Conservation (phyloP, 2,329 filamentous ascomycete species). For the Diaporthe sp. region DNA sequence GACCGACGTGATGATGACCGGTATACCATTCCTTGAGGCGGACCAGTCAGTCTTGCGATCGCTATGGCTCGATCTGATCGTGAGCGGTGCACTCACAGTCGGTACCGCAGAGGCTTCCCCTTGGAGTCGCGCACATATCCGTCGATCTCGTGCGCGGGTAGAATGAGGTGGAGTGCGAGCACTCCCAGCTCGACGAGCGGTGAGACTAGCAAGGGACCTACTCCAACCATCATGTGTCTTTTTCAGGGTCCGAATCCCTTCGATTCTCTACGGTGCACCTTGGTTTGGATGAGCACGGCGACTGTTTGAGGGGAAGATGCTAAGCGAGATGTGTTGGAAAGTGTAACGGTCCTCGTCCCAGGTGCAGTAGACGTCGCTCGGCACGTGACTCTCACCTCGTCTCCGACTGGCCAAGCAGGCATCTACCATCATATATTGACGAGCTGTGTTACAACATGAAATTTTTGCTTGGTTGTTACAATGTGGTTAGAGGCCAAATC, state of each 20-base stretch:
- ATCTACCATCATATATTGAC: neutral
- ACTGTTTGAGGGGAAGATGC: neutral
- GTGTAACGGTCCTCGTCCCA: neutral
- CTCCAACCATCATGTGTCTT: constrained; percentile 1
- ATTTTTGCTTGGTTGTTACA: neutral
- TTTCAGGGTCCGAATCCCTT: neutral
- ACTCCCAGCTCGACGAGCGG: constrained; percentile 36
- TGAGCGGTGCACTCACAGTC: constrained; percentile 18
- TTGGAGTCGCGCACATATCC: constrained; percentile 38
- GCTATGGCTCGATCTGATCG: neutral
- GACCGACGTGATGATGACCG: constrained; percentile 18
- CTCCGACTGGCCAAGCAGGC: neutral
- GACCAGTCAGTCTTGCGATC: neutral
- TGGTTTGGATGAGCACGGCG: neutral
- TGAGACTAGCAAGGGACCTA: constrained; percentile 29
- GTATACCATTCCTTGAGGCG: constrained; percentile 29
- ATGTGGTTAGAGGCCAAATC: neutral
- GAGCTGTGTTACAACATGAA: neutral
- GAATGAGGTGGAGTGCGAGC: constrained; percentile 34
- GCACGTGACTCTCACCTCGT: constrained; percentile 8
- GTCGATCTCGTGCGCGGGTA: constrained; percentile 31
- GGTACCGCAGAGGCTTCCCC: constrained; percentile 36
- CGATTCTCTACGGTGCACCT: neutral
- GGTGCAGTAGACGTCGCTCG: neutral
- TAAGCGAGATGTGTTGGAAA: neutral